These are phyloP conservation scores for Podospora fimiseda DNA, from an alignment of 495 filamentous ascomycete species.

Conservation along the genomic window DNA sequence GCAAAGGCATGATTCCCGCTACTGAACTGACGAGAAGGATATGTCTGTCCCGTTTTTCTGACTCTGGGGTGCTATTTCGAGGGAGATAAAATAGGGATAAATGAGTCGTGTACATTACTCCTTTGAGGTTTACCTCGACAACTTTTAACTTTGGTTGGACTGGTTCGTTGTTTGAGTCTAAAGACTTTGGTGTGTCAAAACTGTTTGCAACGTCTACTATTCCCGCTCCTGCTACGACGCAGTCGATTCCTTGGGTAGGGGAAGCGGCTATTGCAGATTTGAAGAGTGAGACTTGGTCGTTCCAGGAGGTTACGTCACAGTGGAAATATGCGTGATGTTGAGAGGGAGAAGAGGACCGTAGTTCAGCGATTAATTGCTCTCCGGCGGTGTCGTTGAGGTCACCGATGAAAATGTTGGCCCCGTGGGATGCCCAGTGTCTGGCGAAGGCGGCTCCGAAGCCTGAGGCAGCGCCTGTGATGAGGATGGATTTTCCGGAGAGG, in stretches of 20 bases:
- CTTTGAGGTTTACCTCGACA: slow-evolving; percentile 55
- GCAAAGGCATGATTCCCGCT: slow-evolving; percentile 42
- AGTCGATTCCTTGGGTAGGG: slow-evolving; percentile 51
- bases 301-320: slow-evolving; percentile 50
- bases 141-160: slow-evolving; percentile 41
- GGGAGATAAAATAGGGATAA: slow-evolving; percentile 56
- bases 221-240: slow-evolving; percentile 63
- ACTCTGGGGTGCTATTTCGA: slow-evolving; percentile 24
- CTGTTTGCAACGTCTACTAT: slow-evolving; percentile 39
- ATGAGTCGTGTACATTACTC: slow-evolving; percentile 58
- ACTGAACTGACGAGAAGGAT: slow-evolving; percentile 53
- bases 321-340: slow-evolving; percentile 40
- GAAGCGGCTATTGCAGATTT: slow-evolving; percentile 43
- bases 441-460: slow-evolving; percentile 49
- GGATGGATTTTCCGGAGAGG: slow-evolving; percentile 39
- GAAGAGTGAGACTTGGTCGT: slow-evolving; percentile 57
- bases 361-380: slow-evolving; percentile 30
- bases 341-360: slow-evolving; percentile 27
- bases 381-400: slow-evolving; percentile 38
- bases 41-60: slow-evolving; percentile 20
- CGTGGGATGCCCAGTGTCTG: slow-evolving; percentile 33
- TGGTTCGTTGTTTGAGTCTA: slow-evolving; percentile 24
- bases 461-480: slow-evolving; percentile 48
- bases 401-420: slow-evolving; percentile 42
- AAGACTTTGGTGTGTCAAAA: slow-evolving; percentile 6